Evolutionary conservation across 2,329 filamentous ascomycete genomes (phyloP), one percentile per base, ranked within the genome.

Genomic region (Exutisphaerella laricina): DNA sequence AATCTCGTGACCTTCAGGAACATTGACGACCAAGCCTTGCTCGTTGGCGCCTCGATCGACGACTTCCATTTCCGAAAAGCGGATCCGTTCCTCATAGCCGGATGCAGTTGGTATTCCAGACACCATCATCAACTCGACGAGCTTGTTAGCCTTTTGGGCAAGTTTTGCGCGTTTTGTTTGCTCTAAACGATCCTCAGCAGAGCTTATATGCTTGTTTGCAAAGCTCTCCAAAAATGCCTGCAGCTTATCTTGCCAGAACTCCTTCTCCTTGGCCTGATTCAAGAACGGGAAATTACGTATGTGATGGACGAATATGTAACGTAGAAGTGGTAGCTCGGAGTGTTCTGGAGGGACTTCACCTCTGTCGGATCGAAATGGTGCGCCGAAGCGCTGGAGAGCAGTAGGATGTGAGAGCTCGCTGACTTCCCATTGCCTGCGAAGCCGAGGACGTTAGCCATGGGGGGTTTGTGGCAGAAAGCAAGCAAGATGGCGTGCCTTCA

Each of bases 81-180:
- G 80, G 60, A 98, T 96, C 45, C 92, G 80, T 71, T 98, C 92
- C 67, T 98, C 92, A 63, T 97, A 98, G 2, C 92, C 92, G 4
- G 89, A 96, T 3, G 92, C 88, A 1, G 92, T 98, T 23, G 86
- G 87, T 45, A 98, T 84, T 26, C 92, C 92, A 5, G 90, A 97
- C 6, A 98, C 92, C 88, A 98, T 96, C 92, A 98, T 98, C 48
- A 98, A 74, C 72, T 98, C 92, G 8, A 98, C 87, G 45, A 98
- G 71, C 70, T 98, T 98, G 65, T 92, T 84, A 35, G 86, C 88
- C 75, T 98, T 98, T 57, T 83, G 74, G 3, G 92, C 90, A 52
- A 98, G 70, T 66, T 98, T 98, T 53, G 82, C 78, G 45, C 92
- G 79, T 71, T 98, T 98, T 7, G 92, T 97, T 67, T 96, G 88